These are phyloP conservation scores for Torulaspora globosa DNA, from an alignment of 1,139 yeast genomes.

Conservation along the genomic window DNA sequence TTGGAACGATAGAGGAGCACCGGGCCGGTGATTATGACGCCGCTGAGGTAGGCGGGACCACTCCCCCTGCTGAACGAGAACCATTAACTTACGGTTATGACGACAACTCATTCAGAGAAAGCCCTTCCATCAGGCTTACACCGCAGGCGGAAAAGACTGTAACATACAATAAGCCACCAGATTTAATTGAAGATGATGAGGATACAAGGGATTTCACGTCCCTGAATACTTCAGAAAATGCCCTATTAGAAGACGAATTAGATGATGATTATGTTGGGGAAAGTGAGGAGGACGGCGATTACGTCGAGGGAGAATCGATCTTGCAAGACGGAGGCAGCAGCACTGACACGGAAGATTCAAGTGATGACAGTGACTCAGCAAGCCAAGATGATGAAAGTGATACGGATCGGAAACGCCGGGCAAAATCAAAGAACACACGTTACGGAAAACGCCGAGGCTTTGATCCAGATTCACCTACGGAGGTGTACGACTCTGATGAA, in stretches of 20 bases:
- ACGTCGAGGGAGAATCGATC: constrained; percentile 22
- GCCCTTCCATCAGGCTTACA: constrained; percentile 21
- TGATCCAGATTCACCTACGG: constrained; percentile 13
- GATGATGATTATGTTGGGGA: constrained; percentile 24
- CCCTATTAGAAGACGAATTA: constrained; percentile 31
- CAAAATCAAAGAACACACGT: background rate
- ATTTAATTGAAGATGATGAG: constrained; percentile 34
- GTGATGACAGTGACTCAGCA: constrained; percentile 11
- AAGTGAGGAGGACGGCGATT: constrained; percentile 30
- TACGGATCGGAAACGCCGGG: background rate
- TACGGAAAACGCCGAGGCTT: constrained; percentile 3
- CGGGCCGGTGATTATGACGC: constrained; percentile 5
- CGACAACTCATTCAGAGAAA: constrained; percentile 6
- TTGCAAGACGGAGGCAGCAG: constrained; percentile 8
- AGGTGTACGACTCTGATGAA: constrained; percentile 26
- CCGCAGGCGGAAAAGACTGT: constrained; percentile 18
- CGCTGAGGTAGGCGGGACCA: constrained; percentile 2
- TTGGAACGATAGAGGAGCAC: constrained; percentile 7
- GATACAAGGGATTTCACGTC: constrained; percentile 30
- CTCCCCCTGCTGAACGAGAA: background rate
- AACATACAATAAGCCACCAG: constrained; percentile 28
- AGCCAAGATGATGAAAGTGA: constrained; percentile 13
- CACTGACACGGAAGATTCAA: constrained; percentile 9
- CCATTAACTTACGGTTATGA: background rate
- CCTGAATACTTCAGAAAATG: constrained; percentile 34